Evolutionary conservation across 2,329 filamentous ascomycete genomes (phyloP), one percentile per base, ranked within the genome.

Genomic region (Samsoniella hepiali): DNA sequence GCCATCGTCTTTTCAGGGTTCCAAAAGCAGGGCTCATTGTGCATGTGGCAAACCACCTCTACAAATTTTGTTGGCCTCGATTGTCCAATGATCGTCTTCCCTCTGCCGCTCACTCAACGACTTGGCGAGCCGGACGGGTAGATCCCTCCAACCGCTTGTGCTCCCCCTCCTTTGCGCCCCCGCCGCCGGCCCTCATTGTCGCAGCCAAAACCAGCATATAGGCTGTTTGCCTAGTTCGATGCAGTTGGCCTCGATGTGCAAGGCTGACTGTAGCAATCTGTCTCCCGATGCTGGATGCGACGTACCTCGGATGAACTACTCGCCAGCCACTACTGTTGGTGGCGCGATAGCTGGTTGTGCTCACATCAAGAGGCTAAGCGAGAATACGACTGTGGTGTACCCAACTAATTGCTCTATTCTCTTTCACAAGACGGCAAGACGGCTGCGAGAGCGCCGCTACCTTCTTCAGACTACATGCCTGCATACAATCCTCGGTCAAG

Each of bases 281-380:
- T 51, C 57, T 51, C 27, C 36, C 34, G 34, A n/a, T 31, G 7
- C n/a, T 22, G 3, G 27, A 40, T 42, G 45, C 34, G 17, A 44
- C 36, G 32, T 53, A n/a, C 58, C 58, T 60, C 58, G 58, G 58
- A 53, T 60, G 58, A 53, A 53, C 38, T 22, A 51, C 36, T 44
- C 53, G 17, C 31, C 5, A n/a, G 17, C 27, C 47, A 50, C 5
- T 6, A 8, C 13, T 32, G 2, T 38, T 15, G 27, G 58, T 44
- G 38, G 45, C 29, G 22, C 49, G 36, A 27, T 44, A 32, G 58
- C 58, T 51, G 27, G 27, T 34, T 17, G 6, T 42, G 22, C 17
- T 42, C 36, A 9, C 22, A 29, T 6, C 34, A 27, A 60, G 53
- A 17, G n/a, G 17, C 47, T 34, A 51, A 32, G 29, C 47, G 47